Percentiles rank a stretch among this genome's conserved stretches.
Conservation (phyloP, 148 eudicot species). For the Limonium bicolor region DNA sequence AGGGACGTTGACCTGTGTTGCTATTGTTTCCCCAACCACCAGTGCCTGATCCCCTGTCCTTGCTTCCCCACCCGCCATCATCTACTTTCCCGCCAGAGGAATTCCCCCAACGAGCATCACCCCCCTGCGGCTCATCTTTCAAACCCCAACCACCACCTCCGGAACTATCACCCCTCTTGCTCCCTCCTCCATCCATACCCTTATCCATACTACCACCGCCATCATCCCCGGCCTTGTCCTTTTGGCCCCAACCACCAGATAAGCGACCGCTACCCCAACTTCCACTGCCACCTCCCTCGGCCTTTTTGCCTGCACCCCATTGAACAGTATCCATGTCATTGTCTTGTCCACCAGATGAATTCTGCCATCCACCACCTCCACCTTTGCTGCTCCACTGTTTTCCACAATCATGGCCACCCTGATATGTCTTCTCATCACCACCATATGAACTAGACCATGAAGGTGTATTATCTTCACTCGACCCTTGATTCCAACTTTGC, state of each 20-base stretch:
- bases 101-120: slow-evolving; percentile 16
- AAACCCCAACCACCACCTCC: slow-evolving; percentile 12
- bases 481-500: slow-evolving; percentile 7
- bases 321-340: not conserved
- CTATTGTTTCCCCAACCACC: slow-evolving; percentile 1
- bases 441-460: slow-evolving; percentile 7
- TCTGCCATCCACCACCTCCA: slow-evolving; percentile 11
- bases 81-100: slow-evolving; percentile 1
- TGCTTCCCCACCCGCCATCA: no score
- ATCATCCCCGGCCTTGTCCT: slow-evolving; percentile 5
- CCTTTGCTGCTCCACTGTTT: slow-evolving; percentile 1
- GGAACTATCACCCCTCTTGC: not conserved
- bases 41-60: no score
- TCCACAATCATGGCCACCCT: not conserved
- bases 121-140: no score
- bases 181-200: slow-evolving; percentile 1
- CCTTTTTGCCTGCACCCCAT: not conserved
- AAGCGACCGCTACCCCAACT: slow-evolving; percentile 4
- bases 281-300: not conserved
- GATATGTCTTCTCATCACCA: slow-evolving; percentile 5
- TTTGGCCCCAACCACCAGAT: slow-evolving; percentile 11
- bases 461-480: slow-evolving; percentile 8
- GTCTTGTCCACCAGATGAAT: slow-evolving; percentile 2
- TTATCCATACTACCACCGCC: not conserved
- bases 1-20: no score